Percentiles rank a stretch among this genome's conserved stretches.
phyloP scores from a whole-genome alignment of 805 yeast genomes.

The Myxozyma mucilagina region DNA sequence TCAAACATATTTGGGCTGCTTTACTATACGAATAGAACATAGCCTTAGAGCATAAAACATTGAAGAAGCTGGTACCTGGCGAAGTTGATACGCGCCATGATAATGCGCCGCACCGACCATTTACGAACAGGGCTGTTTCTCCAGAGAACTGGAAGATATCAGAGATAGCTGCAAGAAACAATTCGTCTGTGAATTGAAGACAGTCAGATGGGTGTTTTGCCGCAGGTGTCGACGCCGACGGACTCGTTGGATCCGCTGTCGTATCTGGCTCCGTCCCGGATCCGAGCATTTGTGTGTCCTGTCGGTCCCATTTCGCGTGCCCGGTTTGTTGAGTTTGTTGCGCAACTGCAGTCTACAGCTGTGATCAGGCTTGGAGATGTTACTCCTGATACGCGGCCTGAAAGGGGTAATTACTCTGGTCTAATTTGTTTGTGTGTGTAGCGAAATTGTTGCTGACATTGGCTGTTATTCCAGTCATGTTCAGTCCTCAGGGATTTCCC shows the following conservation, averaged over 20 bases:
- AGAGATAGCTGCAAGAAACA: neutral
- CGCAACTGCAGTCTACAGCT: conserved; percentile 48
- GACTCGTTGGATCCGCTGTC: conserved; percentile 28
- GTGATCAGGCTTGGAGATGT: conserved; percentile 78
- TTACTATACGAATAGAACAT: neutral
- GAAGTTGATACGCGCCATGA: no score
- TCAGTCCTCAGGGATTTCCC: conserved; percentile 86
- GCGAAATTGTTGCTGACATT: neutral
- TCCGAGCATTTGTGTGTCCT: conserved; percentile 32
- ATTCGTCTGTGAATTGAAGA: neutral
- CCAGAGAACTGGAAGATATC: no score
- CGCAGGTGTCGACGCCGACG: neutral
- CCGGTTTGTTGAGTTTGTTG: conserved; percentile 41
- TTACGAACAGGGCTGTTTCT: no score
- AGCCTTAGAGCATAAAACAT: neutral
- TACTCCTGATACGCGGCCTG: conserved; percentile 57
- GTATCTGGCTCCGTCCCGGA: conserved; percentile 30
- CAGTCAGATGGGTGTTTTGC: conserved; percentile 3
- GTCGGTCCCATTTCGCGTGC: conserved; percentile 29
- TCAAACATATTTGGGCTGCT: neutral
- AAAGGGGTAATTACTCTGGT: conserved; percentile 35
- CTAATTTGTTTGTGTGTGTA: neutral
- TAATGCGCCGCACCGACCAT: no score
- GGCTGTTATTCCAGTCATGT: conserved; percentile 42
- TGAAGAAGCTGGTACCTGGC: neutral